phyloP scores from a whole-genome alignment of 148 eudicot species.

The Fallopia convolvulus region DNA sequence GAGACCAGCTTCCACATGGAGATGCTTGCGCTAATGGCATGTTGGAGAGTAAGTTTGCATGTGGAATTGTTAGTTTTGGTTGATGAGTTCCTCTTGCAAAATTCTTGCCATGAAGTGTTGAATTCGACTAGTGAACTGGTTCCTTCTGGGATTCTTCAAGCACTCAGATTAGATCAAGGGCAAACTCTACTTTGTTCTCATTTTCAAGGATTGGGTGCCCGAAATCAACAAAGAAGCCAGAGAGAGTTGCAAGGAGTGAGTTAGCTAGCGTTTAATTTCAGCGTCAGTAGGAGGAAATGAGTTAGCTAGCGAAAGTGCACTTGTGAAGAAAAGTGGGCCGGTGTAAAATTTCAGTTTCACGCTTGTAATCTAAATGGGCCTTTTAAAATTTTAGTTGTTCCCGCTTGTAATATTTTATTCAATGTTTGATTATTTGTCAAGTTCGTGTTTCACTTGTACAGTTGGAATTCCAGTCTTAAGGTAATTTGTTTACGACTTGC shows the following conservation, averaged over 20 bases:
- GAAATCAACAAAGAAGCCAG: conserved; percentile 29
- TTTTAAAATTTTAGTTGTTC: too few relatives aligned
- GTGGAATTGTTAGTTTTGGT: conserved; percentile 2
- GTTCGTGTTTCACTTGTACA: too few relatives aligned
- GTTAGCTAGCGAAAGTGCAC: too few relatives aligned
- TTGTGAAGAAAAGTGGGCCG: too few relatives aligned
- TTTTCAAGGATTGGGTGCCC: conserved; percentile 41
- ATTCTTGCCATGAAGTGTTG: conserved; percentile 34
- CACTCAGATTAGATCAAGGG: conserved; percentile 44
- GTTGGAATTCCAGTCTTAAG: too few relatives aligned
- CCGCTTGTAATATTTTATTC: too few relatives aligned
- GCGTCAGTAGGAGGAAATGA: too few relatives aligned
- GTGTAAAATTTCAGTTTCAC: too few relatives aligned
- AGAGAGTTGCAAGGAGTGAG: conserved; percentile 4
- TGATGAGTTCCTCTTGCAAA: neutral
- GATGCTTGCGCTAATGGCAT: conserved; percentile 44
- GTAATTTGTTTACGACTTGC: too few relatives aligned
- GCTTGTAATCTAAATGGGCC: too few relatives aligned
- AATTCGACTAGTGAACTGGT: conserved; percentile 29
- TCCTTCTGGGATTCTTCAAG: conserved; percentile 29
- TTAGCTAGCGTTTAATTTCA: too few relatives aligned
- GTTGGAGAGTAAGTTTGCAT: conserved; percentile 17
- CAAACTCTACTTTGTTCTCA: conserved; percentile 38
- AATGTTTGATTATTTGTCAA: too few relatives aligned
- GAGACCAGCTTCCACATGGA: conserved; percentile 46